Evolutionary conservation across 1,284 basidiomycete genomes (phyloP), one percentile per base, ranked within the genome.

Genomic region (Anthracocystis panici-leucophaei): DNA sequence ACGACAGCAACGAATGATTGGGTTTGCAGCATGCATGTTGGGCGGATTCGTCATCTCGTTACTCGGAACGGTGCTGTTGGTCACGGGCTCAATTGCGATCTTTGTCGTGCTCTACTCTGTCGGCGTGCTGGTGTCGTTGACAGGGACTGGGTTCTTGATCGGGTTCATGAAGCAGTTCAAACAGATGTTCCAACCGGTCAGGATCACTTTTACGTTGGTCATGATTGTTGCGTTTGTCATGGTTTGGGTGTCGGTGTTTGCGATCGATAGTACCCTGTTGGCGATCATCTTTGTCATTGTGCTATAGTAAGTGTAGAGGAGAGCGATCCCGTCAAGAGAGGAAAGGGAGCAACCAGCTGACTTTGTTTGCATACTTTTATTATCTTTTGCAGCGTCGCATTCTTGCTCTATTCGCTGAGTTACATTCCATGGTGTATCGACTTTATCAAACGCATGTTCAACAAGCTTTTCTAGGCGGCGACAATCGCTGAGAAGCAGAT

Each of bases 161-260:
- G 73, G 78, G 3, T 82, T 82, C 51, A 72, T 75, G 21, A 75
- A 72, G 67, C 75, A 74, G 65, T 70, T 77, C 57, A 52, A 71
- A 27, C 76, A 93, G 92, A 95, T 95, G 94, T 96, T 96, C 89
- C 94, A 95, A 86, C 92, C 93, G 53, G 90, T 95, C 23, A 92
- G 94, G 59, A 87, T 96, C n/a, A 87, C 92, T 12, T 94, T 95
- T 0, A 91, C 93, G 0, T 85, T 94, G 62, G 83, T 95, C 38
- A 91, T 97, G 86, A 83, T 97, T 3, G 91, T 86, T 23, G 69
- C 70, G 2, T 81, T 82, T 31, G 55, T 73, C 46, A 71, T 81
- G 73, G 80, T 83, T n/a, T 82, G 80, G 80, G 68, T 82, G 5
- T 71, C 74, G 21, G 80, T 79, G 20, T 82, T 81, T 72, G 80